Evolutionary conservation across 257 asterid species (phyloP), one percentile per base, ranked within the genome.

Genomic region (Thymus mandschuricus): DNA sequence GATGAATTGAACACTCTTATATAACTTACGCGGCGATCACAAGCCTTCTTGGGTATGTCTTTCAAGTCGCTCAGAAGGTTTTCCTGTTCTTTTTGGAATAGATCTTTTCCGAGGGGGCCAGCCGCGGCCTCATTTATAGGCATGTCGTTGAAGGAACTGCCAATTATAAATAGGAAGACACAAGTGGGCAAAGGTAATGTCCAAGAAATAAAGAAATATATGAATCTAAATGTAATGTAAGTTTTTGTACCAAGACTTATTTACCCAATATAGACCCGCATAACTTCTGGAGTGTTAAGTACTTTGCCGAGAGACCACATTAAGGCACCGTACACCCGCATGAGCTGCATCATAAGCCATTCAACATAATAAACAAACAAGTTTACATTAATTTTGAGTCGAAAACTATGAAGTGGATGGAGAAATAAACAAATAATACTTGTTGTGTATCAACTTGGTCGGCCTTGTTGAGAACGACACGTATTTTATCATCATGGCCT

Each of bases 251-350:
- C n/a, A 49, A 7, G 28, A 49, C 5, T 49, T 12, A 50, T 50
- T 33, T 84, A 90, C 97, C 97, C 96, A 70, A 88, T 85, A 70
- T 88, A 90, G 44, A 90, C 97, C 29, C 96, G 95, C 48, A 70
- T 63, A 48, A 88, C 96, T 75, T 88, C 97, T 5, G 97, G 97
- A 50, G 96, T 90, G 64, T 90, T 88, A 5, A 90, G 73, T 56
- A 90, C 97, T 83, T 90, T 90, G 40, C 97, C 97, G 13, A 90
- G 90, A 28, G 97, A 90, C 96, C 96, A 90, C 97, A 90, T 90
- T 44, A 90, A 60, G 35, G 97, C 96, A 70, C 97, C 96, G 68
- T 88, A 90, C 10, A 90, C 96, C 69, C 96, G 83, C 97, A 90
- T 90, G 10, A 90, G 92, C 97, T 90, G 83, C 79, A 82, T 1